Percentiles rank a stretch among this genome's conserved stretches.
phyloP scores from a whole-genome alignment of 192 early-diverging fungal species.

The Coemansia sp. region DNA sequence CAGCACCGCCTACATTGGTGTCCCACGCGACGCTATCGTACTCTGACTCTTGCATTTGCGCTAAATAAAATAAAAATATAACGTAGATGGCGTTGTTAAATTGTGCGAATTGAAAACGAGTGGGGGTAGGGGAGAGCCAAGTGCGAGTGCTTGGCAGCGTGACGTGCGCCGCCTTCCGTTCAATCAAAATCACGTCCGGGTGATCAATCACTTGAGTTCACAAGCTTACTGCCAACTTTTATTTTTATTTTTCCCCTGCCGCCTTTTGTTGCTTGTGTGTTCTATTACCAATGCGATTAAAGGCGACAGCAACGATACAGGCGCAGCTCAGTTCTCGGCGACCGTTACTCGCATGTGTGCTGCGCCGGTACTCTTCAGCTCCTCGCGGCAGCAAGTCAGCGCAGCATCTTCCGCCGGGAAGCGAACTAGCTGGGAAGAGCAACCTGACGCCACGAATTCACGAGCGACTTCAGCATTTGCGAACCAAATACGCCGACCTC shows the following conservation, averaged over 20 bases:
- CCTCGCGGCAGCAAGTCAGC: neutral
- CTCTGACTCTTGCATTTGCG: slow-evolving; percentile 49
- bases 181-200: no score
- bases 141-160: no score
- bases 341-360: neutral
- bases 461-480: slow-evolving; percentile 32
- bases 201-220: neutral
- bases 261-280: no score
- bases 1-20: slow-evolving; percentile 34
- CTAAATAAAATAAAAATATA: neutral
- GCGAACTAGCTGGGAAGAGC: slow-evolving; percentile 48
- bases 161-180: no score
- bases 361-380: slow-evolving; percentile 5
- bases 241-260: neutral
- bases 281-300: neutral
- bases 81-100: neutral
- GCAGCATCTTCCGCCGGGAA: slow-evolving; percentile 18
- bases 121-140: neutral
- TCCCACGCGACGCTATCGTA: slow-evolving; percentile 57
- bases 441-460: slow-evolving; percentile 44
- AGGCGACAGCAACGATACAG: neutral
- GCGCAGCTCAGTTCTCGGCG: neutral
- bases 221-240: no score
- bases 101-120: neutral
- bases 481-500: slow-evolving; percentile 20